phyloP scores from a whole-genome alignment of 208 protist species.

The Crithidia brevicula region DNA sequence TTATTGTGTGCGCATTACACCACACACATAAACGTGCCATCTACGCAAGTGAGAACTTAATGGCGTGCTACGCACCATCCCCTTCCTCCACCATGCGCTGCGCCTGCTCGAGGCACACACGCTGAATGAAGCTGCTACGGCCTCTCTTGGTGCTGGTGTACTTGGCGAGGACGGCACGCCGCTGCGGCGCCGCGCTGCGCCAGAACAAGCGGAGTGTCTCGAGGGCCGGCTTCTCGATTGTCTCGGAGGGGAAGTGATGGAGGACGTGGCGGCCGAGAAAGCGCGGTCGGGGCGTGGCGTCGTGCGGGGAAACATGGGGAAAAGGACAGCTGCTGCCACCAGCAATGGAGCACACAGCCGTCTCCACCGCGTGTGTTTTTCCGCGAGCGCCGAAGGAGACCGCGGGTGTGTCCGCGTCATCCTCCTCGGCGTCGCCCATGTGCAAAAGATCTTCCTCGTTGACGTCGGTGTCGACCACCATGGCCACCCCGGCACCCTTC shows the following conservation, averaged over 20 bases:
- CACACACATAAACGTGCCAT: too few species aligned
- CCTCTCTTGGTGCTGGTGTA: conserved; percentile 26
- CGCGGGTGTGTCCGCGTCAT: not conserved
- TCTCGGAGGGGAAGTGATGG: conserved; percentile 54
- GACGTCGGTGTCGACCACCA: conserved; percentile 30
- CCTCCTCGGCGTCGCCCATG: conserved; percentile 8
- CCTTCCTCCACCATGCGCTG: conserved; percentile 16
- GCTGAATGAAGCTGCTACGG: conserved; percentile 40
- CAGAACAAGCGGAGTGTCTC: conserved; percentile 71
- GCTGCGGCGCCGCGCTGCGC: conserved; percentile 41
- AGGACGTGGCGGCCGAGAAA: conserved; percentile 34
- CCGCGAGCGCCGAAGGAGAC: conserved; percentile 29
- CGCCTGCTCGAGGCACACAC: conserved; percentile 45
- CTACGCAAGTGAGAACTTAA: too few species aligned
- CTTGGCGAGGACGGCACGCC: conserved; percentile 34
- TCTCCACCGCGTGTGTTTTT: not conserved
- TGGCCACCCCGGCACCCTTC: conserved; percentile 26
- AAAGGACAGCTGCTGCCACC: conserved; percentile 1
- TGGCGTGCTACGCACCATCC: not conserved
- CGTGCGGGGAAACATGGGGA: not conserved
- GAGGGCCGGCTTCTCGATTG: conserved; percentile 52
- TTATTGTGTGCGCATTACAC: too few species aligned
- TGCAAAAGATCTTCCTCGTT: conserved; percentile 39
- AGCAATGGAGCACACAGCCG: conserved; percentile 2
- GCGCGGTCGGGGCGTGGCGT: conserved; percentile 7